Percentiles rank a stretch among this genome's conserved stretches.
phyloP scores from a whole-genome alignment of 164 flowering plant genomes.

The Protea cynaroides region DNA sequence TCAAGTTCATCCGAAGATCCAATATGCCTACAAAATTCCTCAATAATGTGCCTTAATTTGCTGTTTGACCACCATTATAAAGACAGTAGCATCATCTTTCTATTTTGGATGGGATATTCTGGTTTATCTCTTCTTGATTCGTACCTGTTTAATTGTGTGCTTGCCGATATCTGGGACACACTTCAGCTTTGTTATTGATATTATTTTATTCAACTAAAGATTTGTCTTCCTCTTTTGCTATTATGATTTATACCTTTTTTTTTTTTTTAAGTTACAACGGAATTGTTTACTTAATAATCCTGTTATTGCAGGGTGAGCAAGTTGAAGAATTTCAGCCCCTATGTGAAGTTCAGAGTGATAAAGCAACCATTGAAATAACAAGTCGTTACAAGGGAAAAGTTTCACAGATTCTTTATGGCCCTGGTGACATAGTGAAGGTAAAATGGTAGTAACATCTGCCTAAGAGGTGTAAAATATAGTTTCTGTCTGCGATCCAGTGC shows the following conservation, averaged over 20 bases:
- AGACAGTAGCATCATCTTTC: too few species aligned
- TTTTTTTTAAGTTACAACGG: background rate
- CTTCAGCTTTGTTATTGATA: too few species aligned
- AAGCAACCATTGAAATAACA: conserved; percentile 98
- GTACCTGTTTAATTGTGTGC: too few species aligned
- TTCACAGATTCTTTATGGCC: conserved; percentile 49
- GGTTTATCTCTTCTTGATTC: background rate
- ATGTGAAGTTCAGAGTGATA: conserved; percentile 99
- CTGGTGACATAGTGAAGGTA: conserved; percentile 94
- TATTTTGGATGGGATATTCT: background rate
- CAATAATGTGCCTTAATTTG: background rate
- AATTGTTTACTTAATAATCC: background rate
- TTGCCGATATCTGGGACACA: too few species aligned
- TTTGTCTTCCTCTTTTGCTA: background rate
- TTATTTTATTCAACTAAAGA: background rate
- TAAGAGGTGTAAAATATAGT: too few species aligned
- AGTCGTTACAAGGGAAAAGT: conserved; percentile 90
- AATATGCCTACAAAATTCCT: too few species aligned
- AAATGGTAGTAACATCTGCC: background rate
- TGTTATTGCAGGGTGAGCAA: conserved; percentile 66
- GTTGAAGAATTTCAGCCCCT: conserved; percentile 90
- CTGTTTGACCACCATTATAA: too few species aligned
- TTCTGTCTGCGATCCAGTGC: too few species aligned
- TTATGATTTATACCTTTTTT: background rate
- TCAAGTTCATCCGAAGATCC: too few species aligned